These are phyloP conservation scores for Lactarius indigo DNA, from an alignment of 768 basidiomycete species.

Conservation along the genomic window DNA sequence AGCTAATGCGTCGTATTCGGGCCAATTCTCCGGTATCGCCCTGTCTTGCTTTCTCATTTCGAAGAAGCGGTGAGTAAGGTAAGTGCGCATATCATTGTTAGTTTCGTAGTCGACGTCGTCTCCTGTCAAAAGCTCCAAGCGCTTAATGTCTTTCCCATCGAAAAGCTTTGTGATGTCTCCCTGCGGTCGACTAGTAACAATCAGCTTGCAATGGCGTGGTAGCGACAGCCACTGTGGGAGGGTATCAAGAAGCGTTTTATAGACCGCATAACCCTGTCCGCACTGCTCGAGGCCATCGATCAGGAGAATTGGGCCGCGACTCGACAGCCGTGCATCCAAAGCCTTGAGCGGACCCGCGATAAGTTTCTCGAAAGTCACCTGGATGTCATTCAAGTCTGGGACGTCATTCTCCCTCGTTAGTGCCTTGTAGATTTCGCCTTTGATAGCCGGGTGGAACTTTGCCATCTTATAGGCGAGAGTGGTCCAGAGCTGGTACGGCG, in stretches of 20 bases:
- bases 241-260: conserved; percentile 4
- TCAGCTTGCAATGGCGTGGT: conserved; percentile 19
- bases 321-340: not conserved
- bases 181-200: conserved; percentile 16
- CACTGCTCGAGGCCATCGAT: conserved; percentile 20
- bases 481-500: conserved; percentile 8
- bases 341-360: conserved; percentile 7
- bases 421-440: not conserved
- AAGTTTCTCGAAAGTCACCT: conserved; percentile 3
- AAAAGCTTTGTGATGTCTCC: conserved; percentile 14
- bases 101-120: conserved; percentile 3
- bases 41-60: conserved; percentile 15
- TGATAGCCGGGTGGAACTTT: conserved; percentile 17
- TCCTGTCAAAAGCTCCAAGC: conserved; percentile 15
- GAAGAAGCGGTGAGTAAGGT: conserved; percentile 13
- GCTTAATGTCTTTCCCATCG: conserved; percentile 1
- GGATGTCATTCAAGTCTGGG: not conserved
- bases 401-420: not conserved
- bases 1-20: conserved; percentile 1
- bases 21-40: conserved; percentile 13
- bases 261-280: not conserved
- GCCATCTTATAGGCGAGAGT: conserved; percentile 20
- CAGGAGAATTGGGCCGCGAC: conserved; percentile 7
- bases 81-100: conserved; percentile 1
- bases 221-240: conserved; percentile 10